Conservation (phyloP, 2,329 filamentous ascomycete genomes). For the Aspergillus ibericus region DNA sequence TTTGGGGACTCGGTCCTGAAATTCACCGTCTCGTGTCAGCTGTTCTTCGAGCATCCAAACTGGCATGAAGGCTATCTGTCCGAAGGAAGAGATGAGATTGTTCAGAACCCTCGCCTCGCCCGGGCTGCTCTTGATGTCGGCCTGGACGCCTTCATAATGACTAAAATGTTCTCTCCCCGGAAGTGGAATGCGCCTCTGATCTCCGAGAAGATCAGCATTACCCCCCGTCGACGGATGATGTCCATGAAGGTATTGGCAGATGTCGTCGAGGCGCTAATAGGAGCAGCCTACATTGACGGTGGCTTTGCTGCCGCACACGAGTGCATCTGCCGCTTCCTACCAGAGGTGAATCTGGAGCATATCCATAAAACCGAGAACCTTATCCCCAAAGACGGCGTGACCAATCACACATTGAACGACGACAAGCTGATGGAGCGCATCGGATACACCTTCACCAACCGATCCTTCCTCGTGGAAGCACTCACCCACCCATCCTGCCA, state of each 20-base stretch:
- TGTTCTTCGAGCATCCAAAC: conserved; percentile 58
- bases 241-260: conserved; percentile 84
- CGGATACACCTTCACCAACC: conserved; percentile 70
- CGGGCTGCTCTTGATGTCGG: conserved; percentile 62
- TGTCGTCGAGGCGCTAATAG: conserved; percentile 81
- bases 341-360: conserved; percentile 46
- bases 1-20: conserved; percentile 85
- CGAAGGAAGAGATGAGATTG: conserved; percentile 64
- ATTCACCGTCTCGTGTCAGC: conserved; percentile 65
- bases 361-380: conserved; percentile 9
- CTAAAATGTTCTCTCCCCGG: conserved; percentile 62
- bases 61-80: conserved; percentile 79
- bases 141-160: conserved; percentile 72
- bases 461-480: conserved; percentile 71
- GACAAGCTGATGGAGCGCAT: conserved; percentile 39
- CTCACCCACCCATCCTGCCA: conserved; percentile 72
- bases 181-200: conserved; percentile 72
- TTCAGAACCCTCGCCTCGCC: conserved; percentile 74
- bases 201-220: conserved; percentile 33
- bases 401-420: conserved; percentile 20
- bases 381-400: background rate
- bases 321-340: conserved; percentile 68
- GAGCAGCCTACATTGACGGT: conserved; percentile 69
- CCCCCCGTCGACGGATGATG: conserved; percentile 42
- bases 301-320: conserved; percentile 62